A percentile compares a stretch with the other conserved stretches of the same genome.
Evolutionary conservation across 169 alveolate genomes (phyloP).

Genomic region (Cryptosporidium viatorum): DNA sequence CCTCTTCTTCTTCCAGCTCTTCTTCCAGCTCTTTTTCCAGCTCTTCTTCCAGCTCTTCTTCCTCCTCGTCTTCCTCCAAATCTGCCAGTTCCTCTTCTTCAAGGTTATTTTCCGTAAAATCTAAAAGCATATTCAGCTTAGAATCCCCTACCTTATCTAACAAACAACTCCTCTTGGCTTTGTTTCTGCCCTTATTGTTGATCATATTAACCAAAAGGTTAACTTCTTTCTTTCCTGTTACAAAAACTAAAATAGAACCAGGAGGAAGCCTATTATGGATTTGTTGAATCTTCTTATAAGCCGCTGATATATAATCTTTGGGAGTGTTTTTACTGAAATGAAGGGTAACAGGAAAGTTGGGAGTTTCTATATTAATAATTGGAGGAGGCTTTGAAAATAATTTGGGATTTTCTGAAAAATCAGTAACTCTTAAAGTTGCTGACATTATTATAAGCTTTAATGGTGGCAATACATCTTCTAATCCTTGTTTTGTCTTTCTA

Average conservation of each 20-base stretch:
- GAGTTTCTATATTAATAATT: slow-evolving; percentile 88
- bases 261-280: slow-evolving; percentile 90
- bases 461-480: slow-evolving; percentile 78
- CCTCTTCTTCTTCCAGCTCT: slow-evolving; percentile 29
- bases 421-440: slow-evolving; percentile 96
- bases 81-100: slow-evolving; percentile 78
- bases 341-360: slow-evolving; percentile 91
- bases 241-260: slow-evolving; percentile 97
- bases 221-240: slow-evolving; percentile 97
- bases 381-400: slow-evolving; percentile 90
- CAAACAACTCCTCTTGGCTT: slow-evolving; percentile 29
- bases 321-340: slow-evolving; percentile 89
- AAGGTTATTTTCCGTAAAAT: slow-evolving; percentile 77
- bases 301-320: slow-evolving; percentile 89
- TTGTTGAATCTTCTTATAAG: slow-evolving; percentile 84
- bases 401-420: slow-evolving; percentile 90
- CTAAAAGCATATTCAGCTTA: slow-evolving; percentile 53
- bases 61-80: slow-evolving; percentile 62
- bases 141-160: slow-evolving; percentile 2
- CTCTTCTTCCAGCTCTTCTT: slow-evolving; percentile 24
- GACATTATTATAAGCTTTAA: slow-evolving; percentile 97
- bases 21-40: slow-evolving; percentile 34
- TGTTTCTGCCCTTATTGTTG: slow-evolving; percentile 81
- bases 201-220: slow-evolving; percentile 86
- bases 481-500: slow-evolving; percentile 72